phyloP scores from a whole-genome alignment of 1,284 basidiomycete species.

The Singerocomus rubriflavus region DNA sequence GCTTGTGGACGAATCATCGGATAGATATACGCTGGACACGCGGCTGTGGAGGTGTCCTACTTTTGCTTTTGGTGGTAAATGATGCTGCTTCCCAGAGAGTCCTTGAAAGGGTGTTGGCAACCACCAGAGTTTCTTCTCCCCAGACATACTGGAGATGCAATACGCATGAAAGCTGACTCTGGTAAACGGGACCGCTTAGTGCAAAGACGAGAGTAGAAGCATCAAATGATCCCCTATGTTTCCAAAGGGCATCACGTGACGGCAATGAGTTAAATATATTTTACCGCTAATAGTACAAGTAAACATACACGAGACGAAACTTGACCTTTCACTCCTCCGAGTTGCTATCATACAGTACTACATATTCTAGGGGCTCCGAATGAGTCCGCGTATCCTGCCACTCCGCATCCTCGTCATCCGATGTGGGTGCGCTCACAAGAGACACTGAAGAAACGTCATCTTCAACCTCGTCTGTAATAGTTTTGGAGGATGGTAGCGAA shows the following conservation, averaged over 20 bases:
- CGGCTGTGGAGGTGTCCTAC: conserved; percentile 5
- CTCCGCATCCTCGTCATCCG: conserved; percentile 46
- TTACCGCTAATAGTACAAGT: neutral
- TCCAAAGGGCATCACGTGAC: conserved; percentile 12
- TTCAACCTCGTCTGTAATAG: conserved; percentile 43
- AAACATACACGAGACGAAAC: conserved; percentile 3
- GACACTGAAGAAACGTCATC: conserved; percentile 57
- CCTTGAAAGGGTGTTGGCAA: conserved; percentile 23
- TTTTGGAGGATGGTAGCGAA: conserved; percentile 34
- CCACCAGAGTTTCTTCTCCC: conserved; percentile 30
- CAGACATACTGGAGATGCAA: conserved; percentile 17
- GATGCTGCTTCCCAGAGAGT: conserved; percentile 6
- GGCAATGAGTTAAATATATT: neutral
- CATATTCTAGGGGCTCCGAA: conserved; percentile 54
- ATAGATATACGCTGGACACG: conserved; percentile 24
- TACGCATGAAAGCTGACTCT: conserved; percentile 10
- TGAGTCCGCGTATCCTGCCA: conserved; percentile 60
- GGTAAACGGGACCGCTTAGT: too few relatives aligned
- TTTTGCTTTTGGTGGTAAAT: neutral
- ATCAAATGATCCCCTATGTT: conserved; percentile 8
- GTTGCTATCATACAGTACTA: conserved; percentile 65
- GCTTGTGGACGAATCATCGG: conserved; percentile 12
- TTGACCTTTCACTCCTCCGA: conserved; percentile 42
- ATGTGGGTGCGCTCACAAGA: conserved; percentile 56
- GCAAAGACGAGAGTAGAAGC: neutral